phyloP scores from a whole-genome alignment of 495 filamentous ascomycete genomes.

The Venustampulla echinocandica region DNA sequence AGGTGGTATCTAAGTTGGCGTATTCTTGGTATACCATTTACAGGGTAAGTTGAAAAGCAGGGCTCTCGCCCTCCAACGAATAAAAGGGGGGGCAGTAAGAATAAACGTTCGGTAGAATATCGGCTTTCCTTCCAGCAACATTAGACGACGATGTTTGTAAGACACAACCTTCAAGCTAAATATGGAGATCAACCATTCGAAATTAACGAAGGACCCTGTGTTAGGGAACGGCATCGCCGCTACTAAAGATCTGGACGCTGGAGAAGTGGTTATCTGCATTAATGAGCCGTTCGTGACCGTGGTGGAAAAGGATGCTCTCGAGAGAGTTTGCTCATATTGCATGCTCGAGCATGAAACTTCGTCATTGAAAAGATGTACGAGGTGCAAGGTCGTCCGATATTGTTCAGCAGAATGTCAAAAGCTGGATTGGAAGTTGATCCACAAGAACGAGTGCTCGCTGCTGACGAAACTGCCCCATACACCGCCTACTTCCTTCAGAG shows the following conservation, averaged over 20 bases:
- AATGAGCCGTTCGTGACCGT: conserved; percentile 32
- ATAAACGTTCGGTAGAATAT: no score
- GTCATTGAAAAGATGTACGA: conserved; percentile 35
- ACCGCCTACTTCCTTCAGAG: conserved; percentile 40
- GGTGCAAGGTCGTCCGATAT: conserved; percentile 43
- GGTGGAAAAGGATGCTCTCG: conserved; percentile 24
- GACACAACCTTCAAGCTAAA: no score
- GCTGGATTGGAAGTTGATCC: conserved; percentile 43
- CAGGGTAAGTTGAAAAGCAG: no score
- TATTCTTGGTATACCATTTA: no score
- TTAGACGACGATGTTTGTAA: no score
- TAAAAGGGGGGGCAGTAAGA: no score
- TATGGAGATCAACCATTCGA: conserved; percentile 16
- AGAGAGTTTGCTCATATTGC: conserved; percentile 12
- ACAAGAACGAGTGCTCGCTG: conserved; percentile 44
- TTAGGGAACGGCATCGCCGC: conserved; percentile 32
- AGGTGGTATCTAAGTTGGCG: no score
- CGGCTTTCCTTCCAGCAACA: no score
- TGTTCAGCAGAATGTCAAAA: conserved; percentile 47
- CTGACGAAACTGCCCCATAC: conserved; percentile 12
- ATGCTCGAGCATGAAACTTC: conserved; percentile 2
- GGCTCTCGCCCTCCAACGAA: no score
- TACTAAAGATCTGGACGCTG: conserved; percentile 27
- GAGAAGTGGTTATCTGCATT: conserved; percentile 34
- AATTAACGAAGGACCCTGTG: conserved; percentile 1